Evolutionary conservation across 805 yeast genomes (phyloP).

Genomic region (Grigorovia transvaalensis): DNA sequence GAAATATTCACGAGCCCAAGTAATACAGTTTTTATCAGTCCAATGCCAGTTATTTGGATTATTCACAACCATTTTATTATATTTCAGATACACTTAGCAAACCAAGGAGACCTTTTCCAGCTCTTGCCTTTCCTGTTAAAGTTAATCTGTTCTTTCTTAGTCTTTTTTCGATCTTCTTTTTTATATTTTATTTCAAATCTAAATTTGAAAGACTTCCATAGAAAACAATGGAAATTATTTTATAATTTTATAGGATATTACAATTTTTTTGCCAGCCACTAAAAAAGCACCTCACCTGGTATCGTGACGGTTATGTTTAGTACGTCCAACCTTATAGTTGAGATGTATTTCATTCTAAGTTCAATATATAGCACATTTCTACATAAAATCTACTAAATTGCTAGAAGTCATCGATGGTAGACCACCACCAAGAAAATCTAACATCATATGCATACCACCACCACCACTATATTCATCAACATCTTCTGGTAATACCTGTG

Average conservation of each 20-base stretch:
- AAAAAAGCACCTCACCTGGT: too few relatives aligned
- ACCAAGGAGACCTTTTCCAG: too few relatives aligned
- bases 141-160: too few relatives aligned
- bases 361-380: constrained; percentile 1
- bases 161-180: not conserved
- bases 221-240: not conserved
- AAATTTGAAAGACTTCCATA: not conserved
- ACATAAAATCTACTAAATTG: constrained; percentile 26
- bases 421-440: constrained; percentile 72
- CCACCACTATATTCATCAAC: constrained; percentile 87
- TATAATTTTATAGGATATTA: not conserved
- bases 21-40: constrained; percentile 95
- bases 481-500: constrained; percentile 80
- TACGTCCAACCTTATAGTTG: too few relatives aligned
- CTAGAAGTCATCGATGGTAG: constrained; percentile 39
- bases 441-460: constrained; percentile 88
- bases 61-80: constrained; percentile 66
- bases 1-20: constrained; percentile 81
- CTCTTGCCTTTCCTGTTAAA: too few relatives aligned
- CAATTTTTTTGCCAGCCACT: too few relatives aligned
- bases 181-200: not conserved
- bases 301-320: too few relatives aligned
- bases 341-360: not conserved
- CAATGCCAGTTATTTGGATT: constrained; percentile 99
- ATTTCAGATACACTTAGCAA: not conserved